Conservation (phyloP, 1,284 basidiomycete species). For the Cryptococcus sp. region DNA sequence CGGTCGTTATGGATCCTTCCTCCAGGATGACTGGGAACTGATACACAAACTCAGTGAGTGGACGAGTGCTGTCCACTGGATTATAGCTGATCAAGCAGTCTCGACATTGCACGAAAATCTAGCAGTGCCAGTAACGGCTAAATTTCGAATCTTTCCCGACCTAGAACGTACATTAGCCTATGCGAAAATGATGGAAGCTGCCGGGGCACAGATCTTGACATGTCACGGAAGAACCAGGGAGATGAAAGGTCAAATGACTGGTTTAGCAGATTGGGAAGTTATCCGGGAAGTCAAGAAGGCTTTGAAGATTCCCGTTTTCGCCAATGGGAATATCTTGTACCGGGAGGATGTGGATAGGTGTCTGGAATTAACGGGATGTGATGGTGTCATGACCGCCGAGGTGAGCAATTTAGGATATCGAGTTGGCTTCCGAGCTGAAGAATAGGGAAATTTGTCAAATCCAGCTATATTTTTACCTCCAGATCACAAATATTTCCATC, state of each 20-base stretch:
- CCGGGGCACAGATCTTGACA: conserved; percentile 91
- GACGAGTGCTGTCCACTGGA: background rate
- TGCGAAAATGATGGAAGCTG: conserved; percentile 88
- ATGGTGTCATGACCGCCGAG: conserved; percentile 94
- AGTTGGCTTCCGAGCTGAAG: background rate
- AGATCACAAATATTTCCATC: conserved; percentile 55
- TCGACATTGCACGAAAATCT: conserved; percentile 79
- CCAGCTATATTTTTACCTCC: conserved; percentile 66
- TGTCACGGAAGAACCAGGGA: conserved; percentile 89
- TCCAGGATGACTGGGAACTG: conserved; percentile 92
- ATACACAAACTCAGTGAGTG: conserved; percentile 71
- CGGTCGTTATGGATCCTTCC: conserved; percentile 82
- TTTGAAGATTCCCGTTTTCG: conserved; percentile 87
- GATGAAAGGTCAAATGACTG: conserved; percentile 75
- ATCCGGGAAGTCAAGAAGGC: conserved; percentile 81
- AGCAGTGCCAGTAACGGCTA: conserved; percentile 86
- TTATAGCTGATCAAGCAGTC: conserved; percentile 53
- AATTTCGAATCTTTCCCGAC: conserved; percentile 86
- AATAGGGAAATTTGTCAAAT: conserved; percentile 81
- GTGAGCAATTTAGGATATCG: conserved; percentile 26
- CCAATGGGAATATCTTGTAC: conserved; percentile 93
- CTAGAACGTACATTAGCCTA: conserved; percentile 86
- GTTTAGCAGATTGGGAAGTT: conserved; percentile 78
- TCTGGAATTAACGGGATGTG: conserved; percentile 73
- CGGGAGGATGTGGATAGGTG: conserved; percentile 74